Evolutionary conservation across 306 rosid species (phyloP).

Genomic region (Trifolium subterraneum): DNA sequence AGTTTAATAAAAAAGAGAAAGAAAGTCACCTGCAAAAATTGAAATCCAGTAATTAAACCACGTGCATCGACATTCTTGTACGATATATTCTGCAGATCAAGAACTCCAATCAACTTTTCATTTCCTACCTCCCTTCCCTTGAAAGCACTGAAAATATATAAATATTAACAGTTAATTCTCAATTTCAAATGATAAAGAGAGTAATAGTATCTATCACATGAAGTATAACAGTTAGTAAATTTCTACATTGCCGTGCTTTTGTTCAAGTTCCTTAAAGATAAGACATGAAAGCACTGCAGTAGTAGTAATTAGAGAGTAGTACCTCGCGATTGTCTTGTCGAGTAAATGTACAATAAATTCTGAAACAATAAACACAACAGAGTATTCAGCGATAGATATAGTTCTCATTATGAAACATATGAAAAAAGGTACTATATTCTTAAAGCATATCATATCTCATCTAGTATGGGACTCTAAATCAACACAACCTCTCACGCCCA

Average conservation of each 20-base stretch:
- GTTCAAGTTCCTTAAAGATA: background rate
- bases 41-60: constrained; percentile 84
- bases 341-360: constrained; percentile 73
- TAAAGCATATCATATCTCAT: background rate
- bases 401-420: background rate
- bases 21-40: constrained; percentile 76
- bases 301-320: constrained; percentile 46
- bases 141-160: constrained; percentile 57
- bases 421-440: background rate
- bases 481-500: no score
- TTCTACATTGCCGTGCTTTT: no score
- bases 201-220: no score
- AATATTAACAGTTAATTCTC: background rate
- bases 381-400: constrained; percentile 22
- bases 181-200: background rate
- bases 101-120: constrained; percentile 76
- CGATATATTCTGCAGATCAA: constrained; percentile 70
- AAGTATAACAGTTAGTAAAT: no score
- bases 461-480: no score
- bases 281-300: constrained; percentile 9
- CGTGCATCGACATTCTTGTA: constrained; percentile 80
- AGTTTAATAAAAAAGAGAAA: background rate
- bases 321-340: constrained; percentile 91
- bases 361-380: constrained; percentile 52
- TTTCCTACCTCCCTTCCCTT: constrained; percentile 82